These are phyloP conservation scores for Abrus pulchellus DNA, from an alignment of 306 rosid species.

Conservation along the genomic window DNA sequence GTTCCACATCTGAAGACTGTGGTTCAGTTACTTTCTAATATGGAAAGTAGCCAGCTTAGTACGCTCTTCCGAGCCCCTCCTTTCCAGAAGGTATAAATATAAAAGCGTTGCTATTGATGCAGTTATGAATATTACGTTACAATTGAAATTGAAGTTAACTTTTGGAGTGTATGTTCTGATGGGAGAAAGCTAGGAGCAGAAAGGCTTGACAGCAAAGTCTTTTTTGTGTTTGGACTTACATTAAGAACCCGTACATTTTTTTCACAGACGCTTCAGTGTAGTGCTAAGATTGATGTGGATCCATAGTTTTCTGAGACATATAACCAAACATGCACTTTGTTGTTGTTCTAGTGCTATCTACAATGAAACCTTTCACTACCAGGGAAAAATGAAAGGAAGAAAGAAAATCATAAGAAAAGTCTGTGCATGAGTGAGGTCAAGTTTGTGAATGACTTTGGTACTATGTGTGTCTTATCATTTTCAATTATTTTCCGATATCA, in stretches of 20 bases:
- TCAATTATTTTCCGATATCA: conserved; percentile 40
- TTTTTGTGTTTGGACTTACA: not conserved
- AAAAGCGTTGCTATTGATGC: conserved; percentile 27
- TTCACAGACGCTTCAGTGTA: too few species aligned
- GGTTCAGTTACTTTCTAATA: conserved; percentile 77
- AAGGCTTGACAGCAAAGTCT: conserved; percentile 5
- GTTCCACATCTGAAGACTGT: conserved; percentile 81
- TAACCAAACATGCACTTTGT: too few species aligned
- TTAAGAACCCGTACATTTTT: too few species aligned
- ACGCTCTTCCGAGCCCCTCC: conserved; percentile 58
- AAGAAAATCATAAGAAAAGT: not conserved
- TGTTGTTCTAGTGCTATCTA: conserved; percentile 15
- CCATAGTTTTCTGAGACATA: too few species aligned
- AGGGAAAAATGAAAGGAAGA: not conserved
- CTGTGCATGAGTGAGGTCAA: conserved; percentile 1
- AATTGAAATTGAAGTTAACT: conserved; percentile 11
- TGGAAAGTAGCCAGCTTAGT: conserved; percentile 84
- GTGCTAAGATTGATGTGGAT: too few species aligned
- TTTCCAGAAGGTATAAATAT: conserved; percentile 65
- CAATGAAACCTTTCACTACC: not conserved
- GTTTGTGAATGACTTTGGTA: conserved; percentile 12
- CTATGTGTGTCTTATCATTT: conserved; percentile 25
- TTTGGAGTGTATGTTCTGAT: conserved; percentile 8
- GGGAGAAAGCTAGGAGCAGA: conserved; percentile 24
- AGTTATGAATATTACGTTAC: not conserved